Evolutionary conservation across 352 stramenopile genomes (phyloP).

Genomic region (Globisporangium rhizosaccharum): DNA sequence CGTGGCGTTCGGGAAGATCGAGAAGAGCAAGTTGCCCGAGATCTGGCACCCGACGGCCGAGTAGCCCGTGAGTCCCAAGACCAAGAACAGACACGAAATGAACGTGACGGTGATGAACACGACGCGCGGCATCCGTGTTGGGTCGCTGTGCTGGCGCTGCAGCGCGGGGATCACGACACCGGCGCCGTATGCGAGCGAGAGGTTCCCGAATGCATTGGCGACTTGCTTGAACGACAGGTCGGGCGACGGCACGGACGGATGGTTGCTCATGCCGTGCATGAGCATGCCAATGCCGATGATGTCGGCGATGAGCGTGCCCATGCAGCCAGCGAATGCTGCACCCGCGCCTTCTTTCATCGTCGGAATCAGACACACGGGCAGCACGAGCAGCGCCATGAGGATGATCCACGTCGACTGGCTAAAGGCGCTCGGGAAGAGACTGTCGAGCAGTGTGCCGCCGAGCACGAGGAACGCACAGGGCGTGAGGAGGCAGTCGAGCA

Average conservation of each 20-base stretch:
- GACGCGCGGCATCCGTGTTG: conserved; percentile 23
- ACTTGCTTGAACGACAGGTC: conserved; percentile 22
- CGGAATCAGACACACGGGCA: conserved; percentile 36
- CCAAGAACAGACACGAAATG: conserved; percentile 13
- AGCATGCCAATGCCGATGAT: conserved; percentile 25
- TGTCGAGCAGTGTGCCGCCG: conserved; percentile 38
- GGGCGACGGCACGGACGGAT: conserved; percentile 10
- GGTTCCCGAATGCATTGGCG: conserved; percentile 23
- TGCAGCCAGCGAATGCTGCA: conserved; percentile 33
- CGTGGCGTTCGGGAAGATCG: conserved; percentile 29
- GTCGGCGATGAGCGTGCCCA: conserved; percentile 43
- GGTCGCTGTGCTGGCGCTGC: conserved; percentile 22
- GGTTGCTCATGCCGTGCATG: conserved; percentile 2
- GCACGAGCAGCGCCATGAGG: conserved; percentile 31
- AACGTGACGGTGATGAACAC: conserved; percentile 17
- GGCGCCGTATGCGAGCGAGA: conserved; percentile 4
- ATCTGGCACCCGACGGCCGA: conserved; percentile 14
- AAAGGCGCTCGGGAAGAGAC: conserved; percentile 48
- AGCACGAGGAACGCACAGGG: conserved; percentile 29
- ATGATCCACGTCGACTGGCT: conserved; percentile 46
- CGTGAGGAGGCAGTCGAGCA: conserved; percentile 8
- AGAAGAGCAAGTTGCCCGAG: conserved; percentile 39
- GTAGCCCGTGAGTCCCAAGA: conserved; percentile 7
- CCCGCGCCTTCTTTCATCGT: conserved; percentile 40
- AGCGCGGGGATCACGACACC: conserved; percentile 15